Evolutionary conservation across 2,329 filamentous ascomycete genomes (phyloP), one percentile per base, ranked within the genome.

Genomic region (Fusarium udum): DNA sequence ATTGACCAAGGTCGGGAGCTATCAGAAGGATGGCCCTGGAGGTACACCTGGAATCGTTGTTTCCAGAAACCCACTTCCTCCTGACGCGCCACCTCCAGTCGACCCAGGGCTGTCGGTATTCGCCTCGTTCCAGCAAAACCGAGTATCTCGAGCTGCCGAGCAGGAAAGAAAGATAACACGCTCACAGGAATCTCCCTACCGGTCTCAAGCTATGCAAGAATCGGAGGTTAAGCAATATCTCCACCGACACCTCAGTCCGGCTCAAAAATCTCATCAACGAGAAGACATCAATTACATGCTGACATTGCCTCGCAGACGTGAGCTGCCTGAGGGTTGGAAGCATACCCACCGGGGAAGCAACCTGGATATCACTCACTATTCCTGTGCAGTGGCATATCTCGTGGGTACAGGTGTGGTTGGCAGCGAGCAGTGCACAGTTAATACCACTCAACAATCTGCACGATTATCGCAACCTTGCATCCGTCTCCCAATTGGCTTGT

Each of bases 321-420:
- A 68, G 1, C 69, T 83, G 4, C 79, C 82, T 1, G 18, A 51
- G 0, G 7, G 32, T 1, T 83, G 80, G 79, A 72, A 79, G 13
- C 31, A 65, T 1, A 52, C 43, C 16, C 79, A 83, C 45, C 18
- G 46, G 2, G 62, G 64, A 2, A 64, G 57, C 9, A 63, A 65
- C 1, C 37, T 83, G 7, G 75, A 77, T 12, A 9, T 61, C 1
- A 60, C 46, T 1, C 67, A 75, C 24, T 83, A 81, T 57, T 75
- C 80, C 22, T 78, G 74, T 51, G 78, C 78, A 7, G 36, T 82
- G 9, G 81, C 80, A 10, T 83, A 79, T 52, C 49, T 83, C 3
- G 77, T 78, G 0, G 82, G 82, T 3, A 74, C 67, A 2, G 77
- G 71, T 32, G 67, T 81, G 7, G 68, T 62, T 18, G 79, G 75